Percentiles rank a stretch among this genome's conserved stretches.
phyloP scores from a whole-genome alignment of 768 basidiomycete genomes.

The Russula lepida region DNA sequence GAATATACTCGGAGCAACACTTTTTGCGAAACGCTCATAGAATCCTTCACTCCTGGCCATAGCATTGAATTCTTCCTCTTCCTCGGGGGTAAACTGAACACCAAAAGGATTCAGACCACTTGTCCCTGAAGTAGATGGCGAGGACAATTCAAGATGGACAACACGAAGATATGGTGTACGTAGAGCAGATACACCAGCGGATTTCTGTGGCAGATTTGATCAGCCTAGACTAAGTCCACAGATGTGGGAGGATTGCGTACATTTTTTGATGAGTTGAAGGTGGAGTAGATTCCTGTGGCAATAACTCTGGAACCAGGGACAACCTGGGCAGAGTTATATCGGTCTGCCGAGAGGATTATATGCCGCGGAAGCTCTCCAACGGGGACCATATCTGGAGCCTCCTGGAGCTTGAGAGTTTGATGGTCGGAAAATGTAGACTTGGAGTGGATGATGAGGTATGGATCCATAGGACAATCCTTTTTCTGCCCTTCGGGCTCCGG shows the following conservation, averaged over 20 bases:
- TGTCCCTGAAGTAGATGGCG: constrained; percentile 58
- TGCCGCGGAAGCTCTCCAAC: constrained; percentile 96
- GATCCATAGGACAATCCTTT: constrained; percentile 94
- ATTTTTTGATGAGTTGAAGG: constrained; percentile 83
- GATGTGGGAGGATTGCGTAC: constrained; percentile 35
- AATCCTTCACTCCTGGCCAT: constrained; percentile 84
- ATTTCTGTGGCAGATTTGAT: constrained; percentile 42
- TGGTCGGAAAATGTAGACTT: constrained; percentile 94
- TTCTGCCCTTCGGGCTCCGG: constrained; percentile 71
- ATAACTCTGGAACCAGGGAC: constrained; percentile 94
- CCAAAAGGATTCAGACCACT: constrained; percentile 80
- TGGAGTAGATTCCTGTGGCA: constrained; percentile 94
- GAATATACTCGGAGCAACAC: constrained; percentile 95
- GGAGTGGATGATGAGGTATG: constrained; percentile 91
- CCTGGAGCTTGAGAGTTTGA: constrained; percentile 93
- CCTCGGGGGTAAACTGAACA: constrained; percentile 83
- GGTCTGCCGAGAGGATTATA: constrained; percentile 85
- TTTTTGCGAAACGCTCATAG: constrained; percentile 88
- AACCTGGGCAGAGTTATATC: constrained; percentile 86
- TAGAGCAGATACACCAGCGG: constrained; percentile 76
- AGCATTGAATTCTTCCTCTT: constrained; percentile 93
- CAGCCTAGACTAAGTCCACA: background rate
- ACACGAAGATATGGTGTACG: constrained; percentile 93
- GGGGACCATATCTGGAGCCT: constrained; percentile 99
- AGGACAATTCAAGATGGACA: constrained; percentile 84